Conservation (phyloP, 768 basidiomycete genomes). For the Russula sp. region DNA sequence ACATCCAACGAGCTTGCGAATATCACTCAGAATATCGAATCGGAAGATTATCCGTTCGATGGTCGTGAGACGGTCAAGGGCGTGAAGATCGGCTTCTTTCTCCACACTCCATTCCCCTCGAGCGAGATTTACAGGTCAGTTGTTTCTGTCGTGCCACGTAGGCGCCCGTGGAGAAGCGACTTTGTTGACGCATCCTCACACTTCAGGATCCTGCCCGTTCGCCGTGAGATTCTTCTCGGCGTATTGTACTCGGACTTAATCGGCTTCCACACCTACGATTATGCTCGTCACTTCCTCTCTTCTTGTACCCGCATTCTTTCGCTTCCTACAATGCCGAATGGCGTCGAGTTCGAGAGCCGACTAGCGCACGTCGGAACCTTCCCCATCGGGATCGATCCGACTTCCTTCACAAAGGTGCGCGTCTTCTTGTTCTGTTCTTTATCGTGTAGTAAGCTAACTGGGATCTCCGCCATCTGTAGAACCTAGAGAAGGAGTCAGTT, state of each 20-base stretch:
- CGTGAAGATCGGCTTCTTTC: slow-evolving; percentile 97
- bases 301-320: slow-evolving; percentile 96
- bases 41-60: slow-evolving; percentile 43
- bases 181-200: slow-evolving; percentile 6
- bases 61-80: slow-evolving; percentile 48
- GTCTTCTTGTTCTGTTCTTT: neutral
- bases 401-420: slow-evolving; percentile 78
- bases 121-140: slow-evolving; percentile 94
- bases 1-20: slow-evolving; percentile 59
- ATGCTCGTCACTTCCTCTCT: slow-evolving; percentile 98
- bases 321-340: slow-evolving; percentile 95
- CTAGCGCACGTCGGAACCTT: slow-evolving; percentile 97
- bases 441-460: slow-evolving; percentile 14
- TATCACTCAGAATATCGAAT: slow-evolving; percentile 69
- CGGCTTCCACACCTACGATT: slow-evolving; percentile 99
- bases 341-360: slow-evolving; percentile 93
- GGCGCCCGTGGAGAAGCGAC: neutral
- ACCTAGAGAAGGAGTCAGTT: slow-evolving; percentile 77
- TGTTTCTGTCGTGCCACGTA: neutral
- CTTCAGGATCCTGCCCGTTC: slow-evolving; percentile 87
- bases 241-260: slow-evolving; percentile 95
- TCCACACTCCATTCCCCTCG: slow-evolving; percentile 97
- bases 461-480: slow-evolving; percentile 43
- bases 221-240: slow-evolving; percentile 95
- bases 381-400: slow-evolving; percentile 97